A percentile compares a stretch with the other conserved stretches of the same genome.
Conservation (phyloP, 148 eudicot species). For the Bassia scoparia region DNA sequence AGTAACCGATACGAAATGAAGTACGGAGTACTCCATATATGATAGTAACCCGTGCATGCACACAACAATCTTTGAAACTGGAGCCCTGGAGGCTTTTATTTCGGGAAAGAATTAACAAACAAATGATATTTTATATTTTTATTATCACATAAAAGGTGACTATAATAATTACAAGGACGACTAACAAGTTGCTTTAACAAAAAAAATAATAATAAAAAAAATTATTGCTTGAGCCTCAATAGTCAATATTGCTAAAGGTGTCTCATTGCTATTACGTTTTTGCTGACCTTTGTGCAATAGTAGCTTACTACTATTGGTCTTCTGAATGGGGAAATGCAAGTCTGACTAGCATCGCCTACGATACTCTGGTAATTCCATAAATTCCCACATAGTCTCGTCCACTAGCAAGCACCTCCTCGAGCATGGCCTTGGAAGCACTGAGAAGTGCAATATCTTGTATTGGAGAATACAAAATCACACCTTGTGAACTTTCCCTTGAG, state of each 20-base stretch:
- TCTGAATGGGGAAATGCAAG: not conserved
- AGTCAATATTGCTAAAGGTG: not conserved
- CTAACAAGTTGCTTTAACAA: not conserved
- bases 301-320: not conserved
- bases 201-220: not conserved
- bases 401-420: not conserved
- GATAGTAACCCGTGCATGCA: too few species aligned
- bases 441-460: not conserved
- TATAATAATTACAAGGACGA: constrained; percentile 26
- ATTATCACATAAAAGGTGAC: not conserved
- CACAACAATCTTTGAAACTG: too few species aligned
- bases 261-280: not conserved
- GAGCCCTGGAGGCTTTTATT: not conserved
- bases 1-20: too few species aligned
- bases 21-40: too few species aligned
- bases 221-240: constrained; percentile 9
- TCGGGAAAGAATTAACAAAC: not conserved
- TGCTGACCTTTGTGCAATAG: not conserved
- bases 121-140: not conserved
- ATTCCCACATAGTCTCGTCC: constrained; percentile 3
- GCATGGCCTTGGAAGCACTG: not conserved
- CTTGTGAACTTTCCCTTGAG: constrained; percentile 49
- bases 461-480: constrained; percentile 11
- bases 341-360: constrained; percentile 32
- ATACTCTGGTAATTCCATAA: constrained; percentile 58